Percentiles rank a stretch among this genome's conserved stretches.
These are phyloP conservation scores for Diplocarpon rosae DNA, from an alignment of 2,329 filamentous ascomycete genomes.

Conservation along the genomic window DNA sequence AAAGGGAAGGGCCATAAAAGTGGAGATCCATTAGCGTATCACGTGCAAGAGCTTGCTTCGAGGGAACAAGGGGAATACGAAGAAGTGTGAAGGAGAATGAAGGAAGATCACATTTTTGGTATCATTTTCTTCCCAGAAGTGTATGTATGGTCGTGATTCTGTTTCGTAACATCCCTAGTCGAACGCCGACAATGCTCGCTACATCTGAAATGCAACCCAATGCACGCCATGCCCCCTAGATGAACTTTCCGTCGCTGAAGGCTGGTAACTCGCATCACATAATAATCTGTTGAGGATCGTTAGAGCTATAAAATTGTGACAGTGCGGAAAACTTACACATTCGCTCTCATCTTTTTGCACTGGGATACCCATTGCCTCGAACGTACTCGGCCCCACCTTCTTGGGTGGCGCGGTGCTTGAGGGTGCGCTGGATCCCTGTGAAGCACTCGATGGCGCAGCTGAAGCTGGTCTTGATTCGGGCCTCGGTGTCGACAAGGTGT, in stretches of 20 bases:
- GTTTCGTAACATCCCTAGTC: no score
- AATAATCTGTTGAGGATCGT: constrained; percentile 17
- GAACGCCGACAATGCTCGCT: constrained; percentile 21
- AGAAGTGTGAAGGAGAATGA: no score
- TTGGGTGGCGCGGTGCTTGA: constrained; percentile 15
- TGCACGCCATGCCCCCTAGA: no score
- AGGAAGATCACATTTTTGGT: no score
- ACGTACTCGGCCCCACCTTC: constrained; percentile 72
- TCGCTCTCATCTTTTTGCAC: constrained; percentile 74
- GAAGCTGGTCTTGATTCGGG: constrained; percentile 9
- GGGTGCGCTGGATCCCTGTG: constrained; percentile 1
- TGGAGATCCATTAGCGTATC: not conserved
- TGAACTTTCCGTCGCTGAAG: no score
- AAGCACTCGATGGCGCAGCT: constrained; percentile 5
- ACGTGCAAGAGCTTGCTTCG: not conserved
- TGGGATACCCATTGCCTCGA: constrained; percentile 96
- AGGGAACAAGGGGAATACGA: no score
- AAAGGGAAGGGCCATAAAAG: not conserved
- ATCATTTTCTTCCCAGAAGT: constrained; percentile 20
- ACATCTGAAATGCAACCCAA: constrained; percentile 6
- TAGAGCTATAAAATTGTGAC: no score
- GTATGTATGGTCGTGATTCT: no score
- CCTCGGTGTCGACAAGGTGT: constrained; percentile 16
- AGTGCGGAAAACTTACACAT: constrained; percentile 48
- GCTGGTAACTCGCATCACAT: no score